These are phyloP conservation scores for Kazachstania psychrophila DNA, from an alignment of 805 yeast species.

Conservation along the genomic window DNA sequence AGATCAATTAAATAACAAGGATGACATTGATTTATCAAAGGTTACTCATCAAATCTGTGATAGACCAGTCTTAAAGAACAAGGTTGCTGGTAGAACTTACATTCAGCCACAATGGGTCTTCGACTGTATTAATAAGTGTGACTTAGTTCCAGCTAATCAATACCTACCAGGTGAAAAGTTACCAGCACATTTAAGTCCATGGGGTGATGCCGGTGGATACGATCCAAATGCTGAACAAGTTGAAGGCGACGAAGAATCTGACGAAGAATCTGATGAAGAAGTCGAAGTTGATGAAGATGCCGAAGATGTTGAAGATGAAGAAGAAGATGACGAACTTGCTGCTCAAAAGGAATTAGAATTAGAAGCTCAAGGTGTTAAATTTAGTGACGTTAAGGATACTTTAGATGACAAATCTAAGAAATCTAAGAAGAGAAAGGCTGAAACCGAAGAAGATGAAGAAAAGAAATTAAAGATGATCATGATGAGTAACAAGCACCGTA, in stretches of 20 bases:
- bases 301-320: constrained; percentile 39
- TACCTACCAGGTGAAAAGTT: constrained; percentile 92
- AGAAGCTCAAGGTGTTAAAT: constrained; percentile 83
- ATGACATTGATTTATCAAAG: constrained; percentile 48
- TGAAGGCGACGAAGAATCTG: constrained; percentile 35
- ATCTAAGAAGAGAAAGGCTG: constrained; percentile 31
- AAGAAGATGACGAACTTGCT: constrained; percentile 40
- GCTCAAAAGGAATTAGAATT: constrained; percentile 79
- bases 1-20: constrained; percentile 50
- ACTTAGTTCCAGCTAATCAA: constrained; percentile 62
- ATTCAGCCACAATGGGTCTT: constrained; percentile 98
- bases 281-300: constrained; percentile 46
- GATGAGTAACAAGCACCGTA: constrained; percentile 97
- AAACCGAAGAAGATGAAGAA: constrained; percentile 55
- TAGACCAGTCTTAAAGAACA: constrained; percentile 70
- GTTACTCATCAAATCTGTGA: constrained; percentile 93
- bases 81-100: constrained; percentile 86
- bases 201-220: constrained; percentile 94
- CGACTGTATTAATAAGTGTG: constrained; percentile 75
- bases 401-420: constrained; percentile 31
- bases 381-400: constrained; percentile 45
- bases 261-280: constrained; percentile 30
- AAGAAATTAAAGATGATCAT: constrained; percentile 88
- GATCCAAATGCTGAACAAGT: constrained; percentile 58
- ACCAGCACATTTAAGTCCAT: constrained; percentile 96